A percentile compares a stretch with the other conserved stretches of the same genome.
These are phyloP conservation scores for Salvia sclarea DNA, from an alignment of 305 asterid genomes.

Conservation along the genomic window DNA sequence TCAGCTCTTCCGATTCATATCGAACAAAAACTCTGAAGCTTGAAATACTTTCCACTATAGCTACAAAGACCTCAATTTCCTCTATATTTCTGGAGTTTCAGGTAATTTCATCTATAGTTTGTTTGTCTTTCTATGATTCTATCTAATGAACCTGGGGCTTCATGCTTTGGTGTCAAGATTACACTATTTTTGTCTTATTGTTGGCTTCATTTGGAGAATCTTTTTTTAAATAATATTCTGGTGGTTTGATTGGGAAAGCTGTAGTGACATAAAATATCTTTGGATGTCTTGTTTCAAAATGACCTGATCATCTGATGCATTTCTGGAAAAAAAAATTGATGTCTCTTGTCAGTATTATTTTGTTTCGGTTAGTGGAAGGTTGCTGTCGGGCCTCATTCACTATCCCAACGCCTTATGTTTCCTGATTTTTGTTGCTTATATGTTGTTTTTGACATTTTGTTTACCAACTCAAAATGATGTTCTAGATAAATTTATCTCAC, in stretches of 20 bases:
- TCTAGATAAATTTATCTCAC: slow-evolving; percentile 7
- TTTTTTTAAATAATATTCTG: neutral
- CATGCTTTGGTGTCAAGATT: slow-evolving; percentile 3
- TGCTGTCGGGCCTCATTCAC: neutral
- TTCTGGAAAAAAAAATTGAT: neutral
- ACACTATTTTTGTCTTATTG: neutral
- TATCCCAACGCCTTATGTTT: slow-evolving; percentile 5
- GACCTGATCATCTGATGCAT: neutral
- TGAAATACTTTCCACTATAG: slow-evolving; percentile 85
- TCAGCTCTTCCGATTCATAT: slow-evolving; percentile 75
- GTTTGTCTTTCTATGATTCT: slow-evolving; percentile 13
- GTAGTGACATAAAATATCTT: neutral
- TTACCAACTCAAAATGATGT: slow-evolving; percentile 10
- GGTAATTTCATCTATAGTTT: slow-evolving; percentile 47
- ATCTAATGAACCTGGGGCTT: slow-evolving; percentile 8
- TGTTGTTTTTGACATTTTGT: slow-evolving; percentile 1
- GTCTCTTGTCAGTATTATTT: neutral
- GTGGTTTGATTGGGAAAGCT: neutral
- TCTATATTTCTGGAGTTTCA: slow-evolving; percentile 87
- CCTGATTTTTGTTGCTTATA: neutral
- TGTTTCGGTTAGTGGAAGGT: slow-evolving; percentile 8
- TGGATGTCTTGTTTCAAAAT: neutral
- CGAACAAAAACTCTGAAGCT: slow-evolving; percentile 85
- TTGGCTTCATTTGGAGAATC: neutral
- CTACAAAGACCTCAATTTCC: slow-evolving; percentile 68